phyloP scores from a whole-genome alignment of 2,329 filamentous ascomycete genomes.

The Ceratocystis diversiconidia region DNA sequence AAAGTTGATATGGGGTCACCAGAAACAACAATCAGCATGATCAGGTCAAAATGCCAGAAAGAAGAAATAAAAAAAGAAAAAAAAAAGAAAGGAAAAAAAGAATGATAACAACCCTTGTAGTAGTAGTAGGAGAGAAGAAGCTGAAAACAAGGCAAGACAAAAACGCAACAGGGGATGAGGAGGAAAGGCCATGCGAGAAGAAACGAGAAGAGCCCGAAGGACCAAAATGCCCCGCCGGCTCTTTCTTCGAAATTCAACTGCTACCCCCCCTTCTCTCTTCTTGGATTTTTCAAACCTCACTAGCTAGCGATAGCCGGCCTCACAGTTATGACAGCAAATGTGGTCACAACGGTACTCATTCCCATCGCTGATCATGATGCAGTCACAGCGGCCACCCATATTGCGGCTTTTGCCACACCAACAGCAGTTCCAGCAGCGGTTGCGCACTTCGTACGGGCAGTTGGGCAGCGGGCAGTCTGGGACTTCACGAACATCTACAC shows the following conservation, averaged over 20 bases:
- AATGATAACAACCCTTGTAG: not conserved
- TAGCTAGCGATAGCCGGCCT: constrained; percentile 28
- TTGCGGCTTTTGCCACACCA: constrained; percentile 43
- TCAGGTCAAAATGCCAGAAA: not conserved
- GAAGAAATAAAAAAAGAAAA: not conserved
- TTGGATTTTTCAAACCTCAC: not conserved
- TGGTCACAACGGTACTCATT: constrained; percentile 38
- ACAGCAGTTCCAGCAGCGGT: constrained; percentile 41
- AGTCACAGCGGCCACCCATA: constrained; percentile 35
- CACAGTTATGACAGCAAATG: constrained; percentile 38
- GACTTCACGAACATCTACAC: constrained; percentile 25
- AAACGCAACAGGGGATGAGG: constrained; percentile 1
- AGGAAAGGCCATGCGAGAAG: not conserved
- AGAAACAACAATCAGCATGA: not conserved
- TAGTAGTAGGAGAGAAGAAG: not conserved
- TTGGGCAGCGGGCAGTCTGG: constrained; percentile 33
- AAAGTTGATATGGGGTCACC: not conserved
- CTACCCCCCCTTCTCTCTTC: not conserved
- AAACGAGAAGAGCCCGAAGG: constrained; percentile 3
- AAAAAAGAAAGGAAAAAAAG: not conserved
- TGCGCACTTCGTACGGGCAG: constrained; percentile 37
- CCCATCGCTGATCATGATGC: constrained; percentile 39
- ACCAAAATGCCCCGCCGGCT: constrained; percentile 8
- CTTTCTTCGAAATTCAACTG: not conserved
- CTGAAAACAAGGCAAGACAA: not conserved